Evolutionary conservation across 371 early-diverging fungal genomes (phyloP), one percentile per base, ranked within the genome.

Genomic region (Rhizopus arrhizus): DNA sequence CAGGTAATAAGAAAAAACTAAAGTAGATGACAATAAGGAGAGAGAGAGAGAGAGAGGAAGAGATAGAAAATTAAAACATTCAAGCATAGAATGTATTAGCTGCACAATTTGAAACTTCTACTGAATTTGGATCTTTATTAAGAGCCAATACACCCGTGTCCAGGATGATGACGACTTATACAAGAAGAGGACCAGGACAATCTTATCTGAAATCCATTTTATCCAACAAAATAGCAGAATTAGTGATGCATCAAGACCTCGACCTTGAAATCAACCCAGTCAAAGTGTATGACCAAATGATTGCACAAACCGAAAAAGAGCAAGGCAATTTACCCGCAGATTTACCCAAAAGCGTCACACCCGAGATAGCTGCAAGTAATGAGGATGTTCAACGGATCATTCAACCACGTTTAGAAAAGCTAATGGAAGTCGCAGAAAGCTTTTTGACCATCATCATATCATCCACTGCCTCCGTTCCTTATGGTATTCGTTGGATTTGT

Each of bases 401-500:
- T 53, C 85, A 78, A 34, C 94, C 96, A 7, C 84, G 96, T 16
- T 62, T 93, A 9, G 79, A 79, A 56, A 89, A 89, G 77, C 77
- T 97, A 49, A 89, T 88, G 78, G 92, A 94, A 38, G 91, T 95
- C 46, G 90, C 95, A 8, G 87, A 87, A 53, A 78, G 82, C 8
- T 95, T 96, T 62, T 72, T 97, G 33, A 82, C 84, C 13, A 92
- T 91, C 8, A 95, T 97, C 54, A 82, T 95, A 31, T 79, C 77
- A 8, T 89, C 91, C 1, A 80, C 92, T 13, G 88, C 92, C 48
- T 80, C 84, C 58, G 92, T 94, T 3, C 98, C 98, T 3, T 96
- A 94, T 64, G 98, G 97, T 51, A 97, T 97, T 69, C 86, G 96
- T 15, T 97, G 97, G 97, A 94, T 97, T 49, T 97, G 98, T 78